phyloP scores from a whole-genome alignment of 108 stramenopile genomes.

The Fragilariopsis cylindrus region DNA sequence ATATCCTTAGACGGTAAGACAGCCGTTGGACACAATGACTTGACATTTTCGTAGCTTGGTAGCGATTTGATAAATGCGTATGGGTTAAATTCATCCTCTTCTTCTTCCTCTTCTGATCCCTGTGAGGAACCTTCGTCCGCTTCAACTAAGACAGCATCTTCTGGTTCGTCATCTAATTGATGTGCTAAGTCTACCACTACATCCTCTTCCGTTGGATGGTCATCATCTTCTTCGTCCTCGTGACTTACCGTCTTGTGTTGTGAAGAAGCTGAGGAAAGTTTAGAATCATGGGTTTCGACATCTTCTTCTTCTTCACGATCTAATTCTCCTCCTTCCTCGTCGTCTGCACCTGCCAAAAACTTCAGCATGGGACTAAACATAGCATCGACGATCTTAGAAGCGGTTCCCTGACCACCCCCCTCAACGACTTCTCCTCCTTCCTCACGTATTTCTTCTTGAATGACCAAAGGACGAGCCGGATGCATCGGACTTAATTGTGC shows the following conservation, averaged over 20 bases:
- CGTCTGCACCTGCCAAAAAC: conserved; percentile 40
- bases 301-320: conserved; percentile 19
- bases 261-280: not conserved
- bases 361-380: conserved; percentile 81
- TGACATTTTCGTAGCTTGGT: conserved; percentile 67
- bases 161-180: conserved; percentile 20
- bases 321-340: conserved; percentile 26
- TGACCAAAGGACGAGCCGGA: conserved; percentile 46
- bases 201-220: conserved; percentile 39
- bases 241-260: not conserved
- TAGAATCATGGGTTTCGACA: not conserved
- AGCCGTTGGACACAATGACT: conserved; percentile 47
- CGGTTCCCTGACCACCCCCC: conserved; percentile 40
- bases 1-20: conserved; percentile 57
- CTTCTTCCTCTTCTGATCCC: conserved; percentile 56
- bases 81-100: conserved; percentile 94
- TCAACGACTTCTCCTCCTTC: conserved; percentile 27
- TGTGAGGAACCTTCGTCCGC: conserved; percentile 30
- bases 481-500: conserved; percentile 70
- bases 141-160: conserved; percentile 20
- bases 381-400: conserved; percentile 56
- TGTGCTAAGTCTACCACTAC: conserved; percentile 6
- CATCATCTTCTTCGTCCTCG: conserved; percentile 33
- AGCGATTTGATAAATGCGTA: conserved; percentile 94
- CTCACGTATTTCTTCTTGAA: conserved; percentile 28